A percentile compares a stretch with the other conserved stretches of the same genome.
phyloP scores from a whole-genome alignment of 1,284 basidiomycete genomes.

The Meira miltonrushii region DNA sequence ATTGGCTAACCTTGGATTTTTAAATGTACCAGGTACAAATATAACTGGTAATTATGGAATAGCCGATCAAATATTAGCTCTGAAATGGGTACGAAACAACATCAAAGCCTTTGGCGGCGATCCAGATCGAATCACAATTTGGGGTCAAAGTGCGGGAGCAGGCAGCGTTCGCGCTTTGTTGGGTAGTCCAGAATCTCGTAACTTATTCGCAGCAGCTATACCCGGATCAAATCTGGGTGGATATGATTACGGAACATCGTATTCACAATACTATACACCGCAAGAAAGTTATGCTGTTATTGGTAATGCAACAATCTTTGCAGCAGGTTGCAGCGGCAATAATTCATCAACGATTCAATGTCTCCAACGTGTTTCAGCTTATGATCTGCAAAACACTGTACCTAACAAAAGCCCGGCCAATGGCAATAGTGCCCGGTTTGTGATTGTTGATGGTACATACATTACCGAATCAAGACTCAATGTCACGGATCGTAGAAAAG shows the following conservation, averaged over 20 bases:
- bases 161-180: conserved; percentile 13
- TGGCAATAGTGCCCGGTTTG: neutral
- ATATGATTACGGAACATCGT: conserved; percentile 3
- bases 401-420: neutral
- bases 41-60: conserved; percentile 12
- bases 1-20: conserved; percentile 10
- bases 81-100: conserved; percentile 17
- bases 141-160: conserved; percentile 16
- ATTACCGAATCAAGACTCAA: neutral
- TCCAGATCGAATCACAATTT: conserved; percentile 12
- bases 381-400: neutral
- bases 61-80: conserved; percentile 12
- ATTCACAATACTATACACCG: neutral
- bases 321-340: neutral
- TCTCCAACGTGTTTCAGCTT: conserved; percentile 1
- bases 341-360: neutral
- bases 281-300: neutral
- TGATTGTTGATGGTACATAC: conserved; percentile 7
- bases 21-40: conserved; percentile 1
- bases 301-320: neutral
- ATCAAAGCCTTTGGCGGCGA: conserved; percentile 16
- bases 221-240: conserved; percentile 5
- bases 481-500: neutral
- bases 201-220: conserved; percentile 14
- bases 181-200: neutral